phyloP scores from a whole-genome alignment of 1,139 yeast species.

The Kluyveromyces sp. region DNA sequence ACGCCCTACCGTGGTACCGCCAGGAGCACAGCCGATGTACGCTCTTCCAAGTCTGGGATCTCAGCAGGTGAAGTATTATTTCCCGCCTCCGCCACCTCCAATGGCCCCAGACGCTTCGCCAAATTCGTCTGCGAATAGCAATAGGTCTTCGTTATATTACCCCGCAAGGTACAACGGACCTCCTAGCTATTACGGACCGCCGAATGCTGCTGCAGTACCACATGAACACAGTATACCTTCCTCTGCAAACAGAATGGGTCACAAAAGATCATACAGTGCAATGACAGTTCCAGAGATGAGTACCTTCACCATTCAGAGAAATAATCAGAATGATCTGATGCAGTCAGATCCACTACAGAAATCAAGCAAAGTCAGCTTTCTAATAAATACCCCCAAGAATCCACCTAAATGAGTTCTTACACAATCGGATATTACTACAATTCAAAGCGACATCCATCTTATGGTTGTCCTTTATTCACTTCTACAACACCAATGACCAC shows the following conservation, averaged over 20 bases:
- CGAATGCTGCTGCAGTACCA: background rate
- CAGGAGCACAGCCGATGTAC: background rate
- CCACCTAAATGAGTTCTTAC: conserved; percentile 22
- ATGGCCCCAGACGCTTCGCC: conserved; percentile 1
- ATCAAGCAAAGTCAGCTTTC: conserved; percentile 19
- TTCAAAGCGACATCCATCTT: background rate
- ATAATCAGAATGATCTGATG: conserved; percentile 1
- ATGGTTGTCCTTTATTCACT: background rate
- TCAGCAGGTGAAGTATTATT: background rate
- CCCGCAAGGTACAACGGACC: background rate
- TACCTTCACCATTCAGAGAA: conserved; percentile 8
- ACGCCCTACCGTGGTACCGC: background rate
- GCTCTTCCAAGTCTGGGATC: conserved; percentile 1
- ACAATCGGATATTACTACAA: background rate
- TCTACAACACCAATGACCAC: background rate
- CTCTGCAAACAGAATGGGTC: conserved; percentile 13
- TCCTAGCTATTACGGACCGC: background rate
- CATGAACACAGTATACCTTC: background rate
- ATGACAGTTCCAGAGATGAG: conserved; percentile 13
- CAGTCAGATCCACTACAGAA: background rate
- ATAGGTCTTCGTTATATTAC: conserved; percentile 1
- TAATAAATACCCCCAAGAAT: conserved; percentile 28
- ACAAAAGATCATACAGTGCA: conserved; percentile 28
- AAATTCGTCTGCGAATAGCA: conserved; percentile 1
- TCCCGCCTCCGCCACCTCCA: conserved; percentile 4